These are phyloP conservation scores for Leishmania gerbilli DNA, from an alignment of 208 protist genomes.

Conservation along the genomic window DNA sequence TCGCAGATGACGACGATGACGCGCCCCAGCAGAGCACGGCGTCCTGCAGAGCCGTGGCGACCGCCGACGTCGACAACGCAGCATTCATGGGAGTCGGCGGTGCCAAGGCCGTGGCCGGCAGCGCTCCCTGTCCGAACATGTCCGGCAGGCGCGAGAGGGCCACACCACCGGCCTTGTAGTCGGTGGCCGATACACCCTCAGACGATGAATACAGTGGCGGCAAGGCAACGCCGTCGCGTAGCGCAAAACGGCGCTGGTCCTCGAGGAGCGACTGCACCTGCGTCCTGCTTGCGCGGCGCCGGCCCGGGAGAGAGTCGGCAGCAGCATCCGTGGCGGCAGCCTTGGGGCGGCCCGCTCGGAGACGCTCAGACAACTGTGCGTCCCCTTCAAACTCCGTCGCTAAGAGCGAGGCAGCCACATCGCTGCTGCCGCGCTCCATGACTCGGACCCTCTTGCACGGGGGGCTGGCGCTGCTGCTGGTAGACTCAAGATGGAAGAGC, in stretches of 20 bases:
- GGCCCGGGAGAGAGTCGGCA: not conserved
- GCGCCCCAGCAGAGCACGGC: constrained; percentile 16
- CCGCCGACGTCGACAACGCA: not conserved
- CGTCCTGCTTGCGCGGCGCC: not conserved
- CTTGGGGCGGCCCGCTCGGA: not conserved
- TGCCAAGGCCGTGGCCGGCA: not conserved
- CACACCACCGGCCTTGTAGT: not conserved
- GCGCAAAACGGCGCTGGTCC: constrained; percentile 17
- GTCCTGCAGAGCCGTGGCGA: constrained; percentile 14
- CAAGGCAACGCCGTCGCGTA: not conserved
- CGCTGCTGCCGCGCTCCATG: constrained; percentile 10
- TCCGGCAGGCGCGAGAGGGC: constrained; percentile 8
- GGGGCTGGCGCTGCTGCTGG: too few relatives aligned
- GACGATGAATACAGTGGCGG: not conserved
- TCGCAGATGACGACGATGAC: not conserved
- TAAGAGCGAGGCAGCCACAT: constrained; percentile 24
- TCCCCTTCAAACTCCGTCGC: constrained; percentile 13
- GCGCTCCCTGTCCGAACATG: constrained; percentile 11
- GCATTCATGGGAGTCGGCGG: not conserved
- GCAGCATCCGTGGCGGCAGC: not conserved
- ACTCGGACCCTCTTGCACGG: too few relatives aligned
- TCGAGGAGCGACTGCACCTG: constrained; percentile 17
- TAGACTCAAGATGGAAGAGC: not conserved
- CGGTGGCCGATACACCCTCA: not conserved
- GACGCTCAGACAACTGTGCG: not conserved